Evolutionary conservation across 257 asterid genomes (phyloP).

Genomic region (Linaria vulgaris): DNA sequence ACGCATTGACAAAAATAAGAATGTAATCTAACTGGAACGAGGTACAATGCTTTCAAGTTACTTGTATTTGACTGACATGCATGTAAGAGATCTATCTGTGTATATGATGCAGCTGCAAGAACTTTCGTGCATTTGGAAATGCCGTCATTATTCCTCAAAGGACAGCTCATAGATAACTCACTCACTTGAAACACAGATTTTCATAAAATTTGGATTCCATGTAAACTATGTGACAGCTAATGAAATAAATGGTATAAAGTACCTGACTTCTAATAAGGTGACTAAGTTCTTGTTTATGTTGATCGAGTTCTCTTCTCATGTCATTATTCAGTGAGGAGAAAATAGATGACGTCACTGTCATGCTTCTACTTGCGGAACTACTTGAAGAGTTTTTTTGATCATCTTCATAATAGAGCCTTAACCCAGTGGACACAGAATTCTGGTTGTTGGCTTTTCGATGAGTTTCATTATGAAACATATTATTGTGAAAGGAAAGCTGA

Average conservation of each 20-base stretch:
- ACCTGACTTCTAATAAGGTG: slow-evolving; percentile 75
- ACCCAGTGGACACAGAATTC: slow-evolving; percentile 82
- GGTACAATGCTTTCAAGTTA: too few species aligned
- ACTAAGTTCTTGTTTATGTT: slow-evolving; percentile 64
- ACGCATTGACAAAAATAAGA: not conserved
- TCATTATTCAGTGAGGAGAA: slow-evolving; percentile 47
- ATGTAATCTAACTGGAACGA: too few species aligned
- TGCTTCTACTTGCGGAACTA: slow-evolving; percentile 65
- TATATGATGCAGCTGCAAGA: not conserved
- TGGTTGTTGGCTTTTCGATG: slow-evolving; percentile 45
- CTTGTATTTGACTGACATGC: not conserved
- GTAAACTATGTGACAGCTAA: not conserved
- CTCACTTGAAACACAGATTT: not conserved
- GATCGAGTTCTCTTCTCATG: slow-evolving; percentile 57
- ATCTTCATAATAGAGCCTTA: slow-evolving; percentile 76
- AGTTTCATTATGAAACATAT: slow-evolving; percentile 43
- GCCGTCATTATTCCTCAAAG: not conserved
- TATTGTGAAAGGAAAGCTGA: slow-evolving; percentile 51
- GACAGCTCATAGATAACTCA: not conserved
- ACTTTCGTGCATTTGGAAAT: not conserved
- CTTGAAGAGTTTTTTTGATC: slow-evolving; percentile 81
- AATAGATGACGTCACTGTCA: slow-evolving; percentile 50
- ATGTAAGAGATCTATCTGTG: not conserved
- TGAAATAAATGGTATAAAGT: slow-evolving; percentile 10
- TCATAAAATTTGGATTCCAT: not conserved